A percentile compares a stretch with the other conserved stretches of the same genome.
Conservation (phyloP, 345 rosid species). For the Citrus hindsii region DNA sequence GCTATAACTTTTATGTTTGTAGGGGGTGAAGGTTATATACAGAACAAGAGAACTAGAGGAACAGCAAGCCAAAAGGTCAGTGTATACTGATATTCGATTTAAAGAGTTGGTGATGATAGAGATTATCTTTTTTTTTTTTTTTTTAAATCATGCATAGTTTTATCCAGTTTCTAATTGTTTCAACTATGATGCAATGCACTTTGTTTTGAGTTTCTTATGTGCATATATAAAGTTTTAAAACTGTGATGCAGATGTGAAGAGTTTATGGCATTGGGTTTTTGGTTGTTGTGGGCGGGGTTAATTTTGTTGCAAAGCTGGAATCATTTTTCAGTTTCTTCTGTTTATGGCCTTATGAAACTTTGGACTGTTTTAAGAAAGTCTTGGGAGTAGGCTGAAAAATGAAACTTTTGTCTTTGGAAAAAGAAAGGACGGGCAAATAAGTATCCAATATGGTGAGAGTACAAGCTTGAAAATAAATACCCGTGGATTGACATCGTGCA, state of each 20-base stretch:
- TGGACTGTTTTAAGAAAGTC: neutral
- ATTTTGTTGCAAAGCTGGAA: constrained; percentile 2
- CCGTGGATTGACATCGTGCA: neutral
- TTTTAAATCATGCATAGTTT: neutral
- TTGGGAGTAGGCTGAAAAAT: neutral
- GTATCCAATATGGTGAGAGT: neutral
- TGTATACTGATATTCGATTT: constrained; percentile 1
- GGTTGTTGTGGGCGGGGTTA: too few relatives aligned
- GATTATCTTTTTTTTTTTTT: neutral
- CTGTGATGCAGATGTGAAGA: neutral
- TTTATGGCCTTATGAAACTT: neutral
- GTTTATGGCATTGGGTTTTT: neutral
- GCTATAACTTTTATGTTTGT: constrained; percentile 8
- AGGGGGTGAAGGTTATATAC: constrained; percentile 84
- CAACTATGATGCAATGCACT: neutral
- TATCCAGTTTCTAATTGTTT: neutral
- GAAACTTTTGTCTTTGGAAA: neutral
- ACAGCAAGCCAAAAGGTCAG: constrained; percentile 79
- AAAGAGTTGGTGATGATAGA: neutral
- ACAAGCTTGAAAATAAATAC: neutral
- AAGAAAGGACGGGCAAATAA: neutral
- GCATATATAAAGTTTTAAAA: neutral
- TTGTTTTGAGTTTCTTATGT: neutral
- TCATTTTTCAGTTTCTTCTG: neutral
- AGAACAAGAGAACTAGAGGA: constrained; percentile 87